phyloP scores from a whole-genome alignment of 2,329 filamentous ascomycete genomes.

The Claviceps maximensis region DNA sequence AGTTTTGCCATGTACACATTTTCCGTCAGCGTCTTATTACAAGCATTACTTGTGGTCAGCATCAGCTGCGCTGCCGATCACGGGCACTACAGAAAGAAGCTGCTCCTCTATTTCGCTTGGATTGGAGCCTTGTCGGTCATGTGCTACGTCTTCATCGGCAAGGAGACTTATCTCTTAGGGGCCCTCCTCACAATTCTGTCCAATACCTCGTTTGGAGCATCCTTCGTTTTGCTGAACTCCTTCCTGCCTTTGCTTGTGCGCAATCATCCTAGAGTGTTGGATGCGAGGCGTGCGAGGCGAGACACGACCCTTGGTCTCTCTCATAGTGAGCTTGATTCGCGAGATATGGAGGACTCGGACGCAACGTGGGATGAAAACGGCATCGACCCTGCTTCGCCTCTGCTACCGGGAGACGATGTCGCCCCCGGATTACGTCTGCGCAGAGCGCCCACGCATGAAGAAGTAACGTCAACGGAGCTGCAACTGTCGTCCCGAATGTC shows the following conservation, averaged over 20 bases:
- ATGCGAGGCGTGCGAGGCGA: conserved; percentile 16
- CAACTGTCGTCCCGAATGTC: conserved; percentile 82
- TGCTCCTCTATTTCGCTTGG: conserved; percentile 76
- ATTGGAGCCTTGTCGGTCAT: conserved; percentile 73
- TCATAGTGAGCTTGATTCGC: conserved; percentile 20
- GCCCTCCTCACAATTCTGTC: conserved; percentile 76
- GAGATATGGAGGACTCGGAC: conserved; percentile 20
- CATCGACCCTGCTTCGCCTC: conserved; percentile 31
- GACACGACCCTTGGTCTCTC: conserved; percentile 18
- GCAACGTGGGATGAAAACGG: conserved; percentile 17
- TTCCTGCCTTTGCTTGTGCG: conserved; percentile 86
- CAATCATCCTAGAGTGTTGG: conserved; percentile 51
- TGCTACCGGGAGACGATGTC: conserved; percentile 25
- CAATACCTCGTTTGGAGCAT: conserved; percentile 89
- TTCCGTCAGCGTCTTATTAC: conserved; percentile 77
- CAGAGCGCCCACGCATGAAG: conserved; percentile 28
- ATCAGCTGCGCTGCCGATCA: conserved; percentile 96
- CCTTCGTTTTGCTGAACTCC: conserved; percentile 89
- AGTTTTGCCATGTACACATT: conserved; percentile 99
- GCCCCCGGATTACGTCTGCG: conserved; percentile 19
- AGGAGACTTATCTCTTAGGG: conserved; percentile 65
- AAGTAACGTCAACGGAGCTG: conserved; percentile 53
- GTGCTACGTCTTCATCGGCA: conserved; percentile 69
- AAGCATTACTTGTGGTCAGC: conserved; percentile 83
- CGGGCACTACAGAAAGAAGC: conserved; percentile 77